Evolutionary conservation across 495 filamentous ascomycete species (phyloP), one percentile per base, ranked within the genome.

Genomic region (Penicillium angulare): DNA sequence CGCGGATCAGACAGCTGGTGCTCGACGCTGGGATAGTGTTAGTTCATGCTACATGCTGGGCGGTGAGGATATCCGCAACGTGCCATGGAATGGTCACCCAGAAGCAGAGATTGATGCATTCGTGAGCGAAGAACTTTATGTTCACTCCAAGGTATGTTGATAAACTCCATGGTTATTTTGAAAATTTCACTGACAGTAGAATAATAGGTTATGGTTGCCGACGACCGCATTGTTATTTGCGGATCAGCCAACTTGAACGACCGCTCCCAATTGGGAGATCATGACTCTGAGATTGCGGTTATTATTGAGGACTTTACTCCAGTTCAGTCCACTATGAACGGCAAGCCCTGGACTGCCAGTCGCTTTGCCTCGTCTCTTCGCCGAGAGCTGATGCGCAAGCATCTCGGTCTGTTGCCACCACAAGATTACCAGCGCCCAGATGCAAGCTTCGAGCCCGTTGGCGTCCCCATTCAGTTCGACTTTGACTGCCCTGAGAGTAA

Each of bases 211-310:
- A 81, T 96, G 54, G 92, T 97, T 64, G 92, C 92, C 46, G 92
- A 97, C 61, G 92, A 97, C 69, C 80, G 83, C 5, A 71, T 89
- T 43, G 92, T 90, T 23, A 92, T 97, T 64, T 90, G 87, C 69
- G 92, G 92, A 41, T 92, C 88, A 0, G 92, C 92, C 27, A 97
- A 97, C 67, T 69, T 97, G 34, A 97, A 97, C 71, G 92, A 97
- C 69, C 87, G 92, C 53, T 92, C 88, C 17, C 92, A 97, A 67
- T 79, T 96, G 13, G 92, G 92, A 15, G 76, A 79, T 47, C 89
- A 93, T 69, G 90, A 95, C 68, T 88, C 85, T 5, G 88, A 92
- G 52, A 89, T 92, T 52, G 88, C 88, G n/a, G 76, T 90, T 44
- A 67, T 90, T 33, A 84, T 95, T 55, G 85, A 91, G 61, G 92